These are phyloP conservation scores for Cylindrotheca closterium DNA, from an alignment of 108 stramenopile genomes.

Conservation along the genomic window DNA sequence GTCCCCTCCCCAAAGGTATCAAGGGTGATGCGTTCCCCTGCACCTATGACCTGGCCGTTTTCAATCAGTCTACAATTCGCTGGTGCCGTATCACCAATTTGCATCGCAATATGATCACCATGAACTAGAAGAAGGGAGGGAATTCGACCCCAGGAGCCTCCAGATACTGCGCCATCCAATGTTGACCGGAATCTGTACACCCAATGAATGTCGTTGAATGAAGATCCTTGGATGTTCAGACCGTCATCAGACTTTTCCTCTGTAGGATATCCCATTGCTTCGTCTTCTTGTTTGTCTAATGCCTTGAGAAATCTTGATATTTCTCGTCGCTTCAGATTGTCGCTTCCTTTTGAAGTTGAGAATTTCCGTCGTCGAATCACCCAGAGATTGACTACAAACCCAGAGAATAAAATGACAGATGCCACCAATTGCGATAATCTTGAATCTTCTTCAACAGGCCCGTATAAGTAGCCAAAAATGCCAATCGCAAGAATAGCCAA, in stretches of 20 bases:
- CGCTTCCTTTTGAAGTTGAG: constrained; percentile 29
- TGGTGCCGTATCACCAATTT: constrained; percentile 74
- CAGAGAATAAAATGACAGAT: constrained; percentile 24
- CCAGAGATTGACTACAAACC: constrained; percentile 30
- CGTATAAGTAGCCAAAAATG: constrained; percentile 6
- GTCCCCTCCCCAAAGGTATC: constrained; percentile 31
- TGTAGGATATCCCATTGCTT: neutral
- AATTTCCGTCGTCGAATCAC: constrained; percentile 28
- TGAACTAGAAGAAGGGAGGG: constrained; percentile 67
- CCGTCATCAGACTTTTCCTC: neutral
- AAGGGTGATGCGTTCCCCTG: constrained; percentile 51
- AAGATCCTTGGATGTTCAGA: constrained; percentile 38
- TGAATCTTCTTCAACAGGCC: neutral
- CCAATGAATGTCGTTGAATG: constrained; percentile 67
- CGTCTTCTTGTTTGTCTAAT: constrained; percentile 29
- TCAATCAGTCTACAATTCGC: constrained; percentile 37
- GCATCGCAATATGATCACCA: constrained; percentile 78
- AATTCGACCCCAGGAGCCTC: constrained; percentile 57
- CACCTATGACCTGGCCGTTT: constrained; percentile 23
- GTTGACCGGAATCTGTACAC: constrained; percentile 49
- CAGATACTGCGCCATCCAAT: constrained; percentile 16
- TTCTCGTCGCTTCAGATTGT: constrained; percentile 39
- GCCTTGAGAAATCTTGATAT: constrained; percentile 37
- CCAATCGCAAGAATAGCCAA: constrained; percentile 34
- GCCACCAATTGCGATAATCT: constrained; percentile 32